A percentile compares a stretch with the other conserved stretches of the same genome.
phyloP scores from a whole-genome alignment of 225 moss, liverwort and hornwort species.

The Antitrichia curtipendula region DNA sequence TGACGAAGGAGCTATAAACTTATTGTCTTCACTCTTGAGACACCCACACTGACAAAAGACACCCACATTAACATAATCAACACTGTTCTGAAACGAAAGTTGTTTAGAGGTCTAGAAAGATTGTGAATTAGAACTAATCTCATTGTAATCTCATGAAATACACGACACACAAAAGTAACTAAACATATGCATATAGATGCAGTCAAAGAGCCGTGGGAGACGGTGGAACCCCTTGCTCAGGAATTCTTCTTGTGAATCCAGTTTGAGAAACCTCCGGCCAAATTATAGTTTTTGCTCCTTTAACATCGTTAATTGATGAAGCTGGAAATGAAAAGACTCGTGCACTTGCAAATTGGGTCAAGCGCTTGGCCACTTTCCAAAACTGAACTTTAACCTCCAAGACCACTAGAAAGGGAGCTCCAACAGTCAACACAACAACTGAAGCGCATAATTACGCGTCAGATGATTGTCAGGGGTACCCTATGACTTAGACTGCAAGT shows the following conservation, averaged over 20 bases:
- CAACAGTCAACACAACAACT: constrained; percentile 19
- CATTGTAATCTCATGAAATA: neutral
- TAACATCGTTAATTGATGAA: neutral
- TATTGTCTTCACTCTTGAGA: constrained; percentile 9
- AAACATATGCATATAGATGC: constrained; percentile 17
- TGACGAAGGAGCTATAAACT: neutral
- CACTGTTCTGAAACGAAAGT: neutral
- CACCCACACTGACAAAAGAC: neutral
- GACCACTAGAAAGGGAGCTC: constrained; percentile 8
- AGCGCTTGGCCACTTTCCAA: neutral
- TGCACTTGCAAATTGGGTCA: neutral
- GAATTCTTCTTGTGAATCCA: neutral
- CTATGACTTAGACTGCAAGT: too few relatives aligned
- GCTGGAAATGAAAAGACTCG: constrained; percentile 19
- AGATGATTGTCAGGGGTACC: too few relatives aligned
- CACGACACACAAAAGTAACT: neutral
- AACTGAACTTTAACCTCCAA: neutral
- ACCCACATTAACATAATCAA: neutral
- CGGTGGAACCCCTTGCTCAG: constrained; percentile 26
- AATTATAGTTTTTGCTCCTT: neutral
- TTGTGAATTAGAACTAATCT: neutral
- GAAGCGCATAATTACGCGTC: neutral
- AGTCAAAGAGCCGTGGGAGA: constrained; percentile 52
- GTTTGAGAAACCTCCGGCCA: constrained; percentile 8
- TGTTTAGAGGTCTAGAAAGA: neutral